phyloP scores from a whole-genome alignment of 176 grass and related monocot genomes.

The Pontederia crassipes region DNA sequence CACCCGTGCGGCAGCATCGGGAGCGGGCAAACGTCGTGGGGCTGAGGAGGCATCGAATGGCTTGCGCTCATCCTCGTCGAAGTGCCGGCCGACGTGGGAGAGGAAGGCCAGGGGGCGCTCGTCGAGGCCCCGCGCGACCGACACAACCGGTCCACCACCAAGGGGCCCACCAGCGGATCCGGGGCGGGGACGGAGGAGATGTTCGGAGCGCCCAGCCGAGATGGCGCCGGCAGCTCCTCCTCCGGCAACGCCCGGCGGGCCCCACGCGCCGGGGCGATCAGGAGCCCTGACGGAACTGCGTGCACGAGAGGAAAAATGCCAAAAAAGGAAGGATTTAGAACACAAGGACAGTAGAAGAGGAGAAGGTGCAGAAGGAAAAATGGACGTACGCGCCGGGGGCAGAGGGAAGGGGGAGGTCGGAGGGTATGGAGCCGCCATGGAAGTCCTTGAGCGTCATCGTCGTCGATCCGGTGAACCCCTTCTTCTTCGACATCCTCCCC shows the following conservation, averaged over 20 bases:
- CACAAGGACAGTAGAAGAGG: background rate
- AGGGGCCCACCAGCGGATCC: slow-evolving; percentile 32
- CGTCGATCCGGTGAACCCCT: slow-evolving; percentile 31
- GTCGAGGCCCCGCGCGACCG: slow-evolving; percentile 19
- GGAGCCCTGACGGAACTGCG: slow-evolving; percentile 47
- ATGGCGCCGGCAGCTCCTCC: background rate
- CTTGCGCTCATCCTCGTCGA: slow-evolving; percentile 96
- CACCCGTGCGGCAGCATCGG: background rate
- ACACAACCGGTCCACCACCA: slow-evolving; percentile 19
- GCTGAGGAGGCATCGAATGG: slow-evolving; percentile 60
- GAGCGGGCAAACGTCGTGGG: slow-evolving; percentile 20
- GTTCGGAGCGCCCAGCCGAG: slow-evolving; percentile 11
- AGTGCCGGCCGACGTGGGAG: slow-evolving; percentile 69
- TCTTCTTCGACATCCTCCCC: slow-evolving; percentile 85
- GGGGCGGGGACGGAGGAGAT: slow-evolving; percentile 14
- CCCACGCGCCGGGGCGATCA: slow-evolving; percentile 35
- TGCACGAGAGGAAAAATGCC: background rate
- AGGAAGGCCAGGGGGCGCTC: slow-evolving; percentile 36
- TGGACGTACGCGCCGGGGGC: slow-evolving; percentile 59
- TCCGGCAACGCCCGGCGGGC: slow-evolving; percentile 10
- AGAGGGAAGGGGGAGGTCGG: slow-evolving; percentile 81
- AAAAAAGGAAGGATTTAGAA: slow-evolving; percentile 4
- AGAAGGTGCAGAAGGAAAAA: background rate
- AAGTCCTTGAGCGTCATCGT: slow-evolving; percentile 98
- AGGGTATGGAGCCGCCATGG: slow-evolving; percentile 96